Percentiles rank a stretch among this genome's conserved stretches.
phyloP scores from a whole-genome alignment of 768 basidiomycete genomes.

The Erythrobasidium yunnanense region DNA sequence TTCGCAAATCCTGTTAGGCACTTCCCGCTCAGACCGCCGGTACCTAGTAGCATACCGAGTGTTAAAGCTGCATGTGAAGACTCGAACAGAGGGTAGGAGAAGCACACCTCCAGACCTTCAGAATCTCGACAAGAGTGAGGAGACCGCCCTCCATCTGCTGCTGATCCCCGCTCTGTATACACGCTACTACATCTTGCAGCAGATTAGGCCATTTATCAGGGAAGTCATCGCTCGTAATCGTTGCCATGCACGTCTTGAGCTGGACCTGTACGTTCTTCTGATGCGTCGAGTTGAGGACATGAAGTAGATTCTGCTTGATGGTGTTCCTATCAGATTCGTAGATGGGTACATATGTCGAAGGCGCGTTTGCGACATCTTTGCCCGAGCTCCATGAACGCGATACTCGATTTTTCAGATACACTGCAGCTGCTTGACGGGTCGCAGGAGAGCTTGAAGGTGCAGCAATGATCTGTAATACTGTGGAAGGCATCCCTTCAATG shows the following conservation, averaged over 20 bases:
- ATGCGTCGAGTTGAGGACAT: constrained; percentile 58
- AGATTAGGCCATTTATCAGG: constrained; percentile 64
- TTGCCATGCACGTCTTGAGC: constrained; percentile 62
- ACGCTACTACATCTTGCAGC: constrained; percentile 55
- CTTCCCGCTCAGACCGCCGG: constrained; percentile 28
- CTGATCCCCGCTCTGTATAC: constrained; percentile 53
- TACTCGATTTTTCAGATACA: constrained; percentile 86
- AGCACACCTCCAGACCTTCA: constrained; percentile 64
- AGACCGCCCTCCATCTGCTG: constrained; percentile 71
- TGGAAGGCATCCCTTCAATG: constrained; percentile 72
- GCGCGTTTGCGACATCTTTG: neutral
- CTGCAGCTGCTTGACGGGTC: constrained; percentile 70
- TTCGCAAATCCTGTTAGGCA: constrained; percentile 46
- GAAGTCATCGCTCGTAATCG: constrained; percentile 63
- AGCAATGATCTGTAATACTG: constrained; percentile 73
- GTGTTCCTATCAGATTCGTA: constrained; percentile 58
- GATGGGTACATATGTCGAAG: constrained; percentile 46
- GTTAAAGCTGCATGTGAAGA: neutral
- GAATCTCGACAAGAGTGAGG: constrained; percentile 62
- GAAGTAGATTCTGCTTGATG: constrained; percentile 59
- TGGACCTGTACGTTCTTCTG: constrained; percentile 60
- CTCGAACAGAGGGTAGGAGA: no score
- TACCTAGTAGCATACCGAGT: constrained; percentile 25
- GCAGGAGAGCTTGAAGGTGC: constrained; percentile 68
- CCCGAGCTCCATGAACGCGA: constrained; percentile 47